These are phyloP conservation scores for Magnusiomyces clavatus DNA, from an alignment of 1,139 yeast genomes.

Conservation along the genomic window DNA sequence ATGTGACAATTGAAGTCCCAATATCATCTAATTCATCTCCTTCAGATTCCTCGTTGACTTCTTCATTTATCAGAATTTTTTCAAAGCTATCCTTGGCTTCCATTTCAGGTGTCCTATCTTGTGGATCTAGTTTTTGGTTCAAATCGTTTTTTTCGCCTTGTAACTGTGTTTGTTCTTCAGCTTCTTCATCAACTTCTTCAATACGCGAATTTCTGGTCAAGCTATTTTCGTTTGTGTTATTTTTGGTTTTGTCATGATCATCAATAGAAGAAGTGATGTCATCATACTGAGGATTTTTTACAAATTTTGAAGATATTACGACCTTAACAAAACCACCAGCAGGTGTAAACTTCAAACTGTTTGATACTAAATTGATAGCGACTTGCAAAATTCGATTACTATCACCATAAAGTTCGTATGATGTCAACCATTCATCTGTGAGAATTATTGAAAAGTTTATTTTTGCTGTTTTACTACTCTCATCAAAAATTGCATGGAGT, in stretches of 20 bases:
- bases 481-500: slow-evolving; percentile 78
- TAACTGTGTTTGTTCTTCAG: slow-evolving; percentile 17
- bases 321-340: slow-evolving; percentile 77
- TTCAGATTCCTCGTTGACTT: no score
- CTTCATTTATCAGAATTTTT: no score
- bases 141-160: slow-evolving; percentile 20
- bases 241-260: neutral
- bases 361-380: slow-evolving; percentile 85
- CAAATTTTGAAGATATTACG: slow-evolving; percentile 31
- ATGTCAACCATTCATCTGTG: slow-evolving; percentile 35
- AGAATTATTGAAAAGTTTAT: slow-evolving; percentile 40
- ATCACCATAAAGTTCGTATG: slow-evolving; percentile 70
- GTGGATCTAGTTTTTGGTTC: neutral
- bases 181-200: slow-evolving; percentile 11
- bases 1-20: neutral
- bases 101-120: slow-evolving; percentile 3
- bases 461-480: slow-evolving; percentile 70
- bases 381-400: slow-evolving; percentile 89
- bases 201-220: slow-evolving; percentile 16
- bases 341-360: slow-evolving; percentile 86
- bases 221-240: slow-evolving; percentile 9
- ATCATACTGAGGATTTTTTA: neutral
- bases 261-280: neutral
- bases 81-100: neutral
- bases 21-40: no score